phyloP scores from a whole-genome alignment of 768 basidiomycete genomes.

The Rickenella mellea region DNA sequence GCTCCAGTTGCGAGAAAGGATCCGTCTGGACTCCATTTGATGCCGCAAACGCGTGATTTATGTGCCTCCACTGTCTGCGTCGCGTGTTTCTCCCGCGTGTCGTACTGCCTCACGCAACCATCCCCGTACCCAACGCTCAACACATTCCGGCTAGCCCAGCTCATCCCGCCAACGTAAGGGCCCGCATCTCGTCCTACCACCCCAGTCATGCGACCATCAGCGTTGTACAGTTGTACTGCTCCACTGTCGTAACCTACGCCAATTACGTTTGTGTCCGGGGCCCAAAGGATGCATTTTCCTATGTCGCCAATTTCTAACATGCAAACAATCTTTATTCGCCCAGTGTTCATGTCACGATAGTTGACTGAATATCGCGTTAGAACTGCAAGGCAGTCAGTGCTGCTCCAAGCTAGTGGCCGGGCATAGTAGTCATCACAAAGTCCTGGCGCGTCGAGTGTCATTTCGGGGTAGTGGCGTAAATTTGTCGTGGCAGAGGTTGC shows the following conservation, averaged over 20 bases:
- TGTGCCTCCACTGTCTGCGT: background rate
- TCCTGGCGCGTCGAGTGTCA: conserved; percentile 26
- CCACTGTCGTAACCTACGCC: conserved; percentile 76
- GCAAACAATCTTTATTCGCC: background rate
- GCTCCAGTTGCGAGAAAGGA: background rate
- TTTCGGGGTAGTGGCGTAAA: background rate
- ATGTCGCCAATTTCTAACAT: background rate
- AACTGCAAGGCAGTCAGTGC: conserved; percentile 38
- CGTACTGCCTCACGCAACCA: background rate
- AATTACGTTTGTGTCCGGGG: conserved; percentile 18
- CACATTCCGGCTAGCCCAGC: background rate
- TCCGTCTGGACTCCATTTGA: conserved; percentile 1
- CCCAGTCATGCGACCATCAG: conserved; percentile 31
- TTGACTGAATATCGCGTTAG: conserved; percentile 8
- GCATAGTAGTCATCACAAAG: conserved; percentile 44
- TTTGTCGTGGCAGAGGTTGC: background rate
- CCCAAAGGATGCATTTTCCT: background rate
- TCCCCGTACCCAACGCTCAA: background rate
- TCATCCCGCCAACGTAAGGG: background rate
- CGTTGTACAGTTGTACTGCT: conserved; percentile 93
- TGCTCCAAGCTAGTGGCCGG: conserved; percentile 40
- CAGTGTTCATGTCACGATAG: background rate
- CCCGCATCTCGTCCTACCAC: background rate
- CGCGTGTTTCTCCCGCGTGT: background rate
- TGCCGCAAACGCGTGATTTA: background rate